Conservation (phyloP, 768 basidiomycete species). For the Cyathus striatus region DNA sequence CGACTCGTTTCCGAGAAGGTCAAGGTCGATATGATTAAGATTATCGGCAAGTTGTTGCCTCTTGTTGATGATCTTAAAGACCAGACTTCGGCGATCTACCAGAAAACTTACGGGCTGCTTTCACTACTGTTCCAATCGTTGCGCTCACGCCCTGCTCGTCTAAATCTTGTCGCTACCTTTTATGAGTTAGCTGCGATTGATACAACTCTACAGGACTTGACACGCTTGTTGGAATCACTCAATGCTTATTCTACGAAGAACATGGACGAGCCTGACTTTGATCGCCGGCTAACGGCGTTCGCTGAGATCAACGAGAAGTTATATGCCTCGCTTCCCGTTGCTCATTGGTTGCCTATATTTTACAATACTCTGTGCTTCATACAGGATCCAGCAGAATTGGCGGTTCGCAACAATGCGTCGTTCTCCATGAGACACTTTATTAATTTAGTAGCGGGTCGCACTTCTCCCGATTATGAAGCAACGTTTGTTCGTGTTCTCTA, state of each 20-base stretch:
- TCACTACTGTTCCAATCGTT: slow-evolving; percentile 75
- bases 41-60: slow-evolving; percentile 59
- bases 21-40: slow-evolving; percentile 77
- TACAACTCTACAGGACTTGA: slow-evolving; percentile 37
- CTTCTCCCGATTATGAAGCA: slow-evolving; percentile 38
- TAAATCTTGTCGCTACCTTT: slow-evolving; percentile 65
- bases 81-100: slow-evolving; percentile 34
- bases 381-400: slow-evolving; percentile 85
- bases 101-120: slow-evolving; percentile 58
- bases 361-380: slow-evolving; percentile 83
- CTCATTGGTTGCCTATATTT: slow-evolving; percentile 78
- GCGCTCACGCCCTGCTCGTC: slow-evolving; percentile 65
- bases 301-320: slow-evolving; percentile 63
- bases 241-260: slow-evolving; percentile 85
- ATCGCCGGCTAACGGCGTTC: slow-evolving; percentile 76
- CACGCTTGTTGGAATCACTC: slow-evolving; percentile 56
- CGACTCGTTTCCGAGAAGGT: slow-evolving; percentile 80
- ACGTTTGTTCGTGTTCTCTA: slow-evolving; percentile 63
- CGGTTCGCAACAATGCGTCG: slow-evolving; percentile 79
- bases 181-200: slow-evolving; percentile 40
- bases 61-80: slow-evolving; percentile 61
- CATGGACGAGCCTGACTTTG: slow-evolving; percentile 91
- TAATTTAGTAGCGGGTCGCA: slow-evolving; percentile 43
- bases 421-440: slow-evolving; percentile 75
- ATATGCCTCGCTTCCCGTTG: slow-evolving; percentile 41